Conservation (phyloP, 2,329 filamentous ascomycete genomes). For the Stachybotrys chartarum region DNA sequence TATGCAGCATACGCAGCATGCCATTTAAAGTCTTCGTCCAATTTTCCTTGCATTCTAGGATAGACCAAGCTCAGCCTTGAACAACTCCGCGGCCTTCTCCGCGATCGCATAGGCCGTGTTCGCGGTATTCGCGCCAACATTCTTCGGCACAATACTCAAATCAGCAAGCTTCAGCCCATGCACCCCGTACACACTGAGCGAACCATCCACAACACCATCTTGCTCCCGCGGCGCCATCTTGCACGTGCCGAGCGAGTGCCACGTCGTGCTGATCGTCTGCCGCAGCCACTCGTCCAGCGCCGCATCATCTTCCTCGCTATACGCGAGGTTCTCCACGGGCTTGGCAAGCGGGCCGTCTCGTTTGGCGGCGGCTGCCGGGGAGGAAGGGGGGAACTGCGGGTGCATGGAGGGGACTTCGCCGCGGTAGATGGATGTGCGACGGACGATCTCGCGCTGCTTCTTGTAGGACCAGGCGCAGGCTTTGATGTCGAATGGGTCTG, state of each 20-base stretch:
- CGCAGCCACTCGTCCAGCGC: conserved; percentile 34
- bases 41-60: neutral
- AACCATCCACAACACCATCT: conserved; percentile 30
- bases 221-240: conserved; percentile 31
- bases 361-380: conserved; percentile 24
- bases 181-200: conserved; percentile 32
- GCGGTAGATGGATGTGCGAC: conserved; percentile 44
- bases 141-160: conserved; percentile 22
- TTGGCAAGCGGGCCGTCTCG: conserved; percentile 12
- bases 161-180: conserved; percentile 29
- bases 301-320: conserved; percentile 37
- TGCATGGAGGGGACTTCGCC: conserved; percentile 31
- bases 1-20: neutral
- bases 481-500: conserved; percentile 45
- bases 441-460: conserved; percentile 48
- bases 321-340: conserved; percentile 30
- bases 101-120: neutral
- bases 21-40: neutral
- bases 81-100: neutral
- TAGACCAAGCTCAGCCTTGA: neutral
- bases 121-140: conserved; percentile 32
- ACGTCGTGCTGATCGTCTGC: conserved; percentile 27
- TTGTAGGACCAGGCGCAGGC: conserved; percentile 57
- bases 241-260: conserved; percentile 34
- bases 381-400: conserved; percentile 31